Percentiles rank a stretch among this genome's conserved stretches.
Conservation (phyloP, 1,284 basidiomycete species). For the Tilletia caries region DNA sequence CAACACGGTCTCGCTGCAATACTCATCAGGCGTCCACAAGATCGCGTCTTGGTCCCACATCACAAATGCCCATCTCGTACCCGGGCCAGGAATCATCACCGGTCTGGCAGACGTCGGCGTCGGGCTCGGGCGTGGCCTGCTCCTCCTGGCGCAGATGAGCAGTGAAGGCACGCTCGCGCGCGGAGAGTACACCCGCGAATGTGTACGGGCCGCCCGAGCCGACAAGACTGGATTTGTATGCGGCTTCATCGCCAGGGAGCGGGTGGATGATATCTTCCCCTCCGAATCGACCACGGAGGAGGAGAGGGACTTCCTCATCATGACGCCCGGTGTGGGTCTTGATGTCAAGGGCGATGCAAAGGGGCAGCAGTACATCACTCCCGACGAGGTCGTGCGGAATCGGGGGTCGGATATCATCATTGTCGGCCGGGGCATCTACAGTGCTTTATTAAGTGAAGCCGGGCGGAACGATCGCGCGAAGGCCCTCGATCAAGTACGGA, state of each 20-base stretch:
- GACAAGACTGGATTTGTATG: constrained; percentile 44
- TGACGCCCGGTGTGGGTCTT: constrained; percentile 90
- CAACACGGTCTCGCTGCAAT: constrained; percentile 93
- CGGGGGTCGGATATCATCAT: constrained; percentile 97
- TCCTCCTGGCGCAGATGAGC: constrained; percentile 96
- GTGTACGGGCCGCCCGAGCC: constrained; percentile 61
- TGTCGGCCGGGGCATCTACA: constrained; percentile 92
- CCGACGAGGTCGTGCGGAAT: constrained; percentile 74
- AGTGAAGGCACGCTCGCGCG: constrained; percentile 80
- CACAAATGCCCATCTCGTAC: constrained; percentile 89
- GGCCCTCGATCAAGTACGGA: constrained; percentile 59
- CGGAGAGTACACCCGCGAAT: constrained; percentile 77
- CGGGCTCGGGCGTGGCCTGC: constrained; percentile 77
- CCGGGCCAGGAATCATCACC: constrained; percentile 85
- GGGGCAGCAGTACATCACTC: constrained; percentile 96
- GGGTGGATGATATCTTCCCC: constrained; percentile 64
- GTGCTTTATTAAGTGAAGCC: constrained; percentile 57
- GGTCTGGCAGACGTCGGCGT: constrained; percentile 82
- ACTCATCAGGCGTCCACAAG: constrained; percentile 85
- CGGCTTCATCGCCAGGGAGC: constrained; percentile 68
- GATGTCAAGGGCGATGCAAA: constrained; percentile 77
- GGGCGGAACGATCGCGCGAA: constrained; percentile 58
- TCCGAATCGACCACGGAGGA: constrained; percentile 28
- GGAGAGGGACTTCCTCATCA: constrained; percentile 76
- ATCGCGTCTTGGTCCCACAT: constrained; percentile 96